phyloP scores from a whole-genome alignment of 805 yeast genomes.

The Cyberlindnera maritima region DNA sequence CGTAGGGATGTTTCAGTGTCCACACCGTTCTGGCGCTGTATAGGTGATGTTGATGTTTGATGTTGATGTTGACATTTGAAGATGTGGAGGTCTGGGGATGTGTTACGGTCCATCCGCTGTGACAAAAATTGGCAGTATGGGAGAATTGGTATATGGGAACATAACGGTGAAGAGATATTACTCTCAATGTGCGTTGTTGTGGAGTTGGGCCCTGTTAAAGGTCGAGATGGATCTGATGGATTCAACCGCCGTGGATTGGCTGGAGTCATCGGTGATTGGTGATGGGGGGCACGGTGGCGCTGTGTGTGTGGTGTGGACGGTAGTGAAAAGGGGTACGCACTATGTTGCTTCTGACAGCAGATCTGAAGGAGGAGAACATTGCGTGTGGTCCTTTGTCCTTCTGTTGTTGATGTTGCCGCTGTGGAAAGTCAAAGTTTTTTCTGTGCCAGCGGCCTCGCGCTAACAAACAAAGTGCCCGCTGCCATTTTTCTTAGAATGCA shows the following conservation, averaged over 20 bases:
- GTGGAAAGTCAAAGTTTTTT: conserved; percentile 11
- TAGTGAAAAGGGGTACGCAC: conserved; percentile 21
- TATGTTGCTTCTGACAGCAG: conserved; percentile 31
- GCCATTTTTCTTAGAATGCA: conserved; percentile 16
- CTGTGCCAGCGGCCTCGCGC: background rate
- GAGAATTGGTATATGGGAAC: background rate
- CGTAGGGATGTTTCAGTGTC: background rate
- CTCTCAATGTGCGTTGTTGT: background rate
- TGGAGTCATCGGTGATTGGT: background rate
- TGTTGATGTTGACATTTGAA: background rate
- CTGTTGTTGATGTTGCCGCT: conserved; percentile 4
- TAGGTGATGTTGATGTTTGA: background rate
- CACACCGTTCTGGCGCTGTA: background rate
- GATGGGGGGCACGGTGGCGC: background rate
- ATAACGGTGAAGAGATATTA: background rate
- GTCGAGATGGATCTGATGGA: background rate
- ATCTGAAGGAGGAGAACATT: conserved; percentile 32
- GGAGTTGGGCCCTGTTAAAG: background rate
- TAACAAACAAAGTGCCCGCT: conserved; percentile 6
- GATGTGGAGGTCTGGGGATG: too few relatives aligned
- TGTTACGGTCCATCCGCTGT: too few relatives aligned
- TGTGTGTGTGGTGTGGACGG: background rate
- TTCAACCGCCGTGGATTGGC: conserved; percentile 9
- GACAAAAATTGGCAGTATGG: background rate
- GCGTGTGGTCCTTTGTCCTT: conserved; percentile 2